Evolutionary conservation across 306 rosid genomes (phyloP).

Genomic region (Malus sylvestris): DNA sequence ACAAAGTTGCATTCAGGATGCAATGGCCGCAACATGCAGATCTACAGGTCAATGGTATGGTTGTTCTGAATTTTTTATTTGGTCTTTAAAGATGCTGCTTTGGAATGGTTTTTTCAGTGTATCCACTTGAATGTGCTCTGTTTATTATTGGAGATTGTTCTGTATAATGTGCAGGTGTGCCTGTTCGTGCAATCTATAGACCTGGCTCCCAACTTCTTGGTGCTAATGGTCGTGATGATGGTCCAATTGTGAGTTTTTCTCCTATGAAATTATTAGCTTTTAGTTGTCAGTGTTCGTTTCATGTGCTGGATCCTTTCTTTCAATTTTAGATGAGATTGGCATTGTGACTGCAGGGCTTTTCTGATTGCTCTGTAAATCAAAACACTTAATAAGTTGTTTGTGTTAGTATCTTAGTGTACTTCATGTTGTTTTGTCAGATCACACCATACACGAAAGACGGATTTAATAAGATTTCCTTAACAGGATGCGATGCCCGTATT

Average conservation of each 20-base stretch:
- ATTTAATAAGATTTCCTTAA: slow-evolving; percentile 74
- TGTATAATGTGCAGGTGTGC: slow-evolving; percentile 42
- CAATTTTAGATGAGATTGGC: slow-evolving; percentile 4
- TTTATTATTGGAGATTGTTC: background rate
- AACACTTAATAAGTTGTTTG: background rate
- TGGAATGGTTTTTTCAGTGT: background rate
- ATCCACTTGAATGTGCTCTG: background rate
- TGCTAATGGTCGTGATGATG: slow-evolving; percentile 98
- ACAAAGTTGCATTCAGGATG: slow-evolving; percentile 96
- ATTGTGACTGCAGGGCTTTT: slow-evolving; percentile 1
- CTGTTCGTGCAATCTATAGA: slow-evolving; percentile 86
- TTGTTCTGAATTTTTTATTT: background rate
- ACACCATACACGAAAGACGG: slow-evolving; percentile 77
- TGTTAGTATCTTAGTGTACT: slow-evolving; percentile 12
- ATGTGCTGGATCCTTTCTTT: background rate
- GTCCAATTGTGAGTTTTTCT: slow-evolving; percentile 72
- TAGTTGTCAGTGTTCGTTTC: background rate
- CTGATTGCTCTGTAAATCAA: background rate
- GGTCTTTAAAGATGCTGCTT: background rate
- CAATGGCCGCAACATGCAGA: slow-evolving; percentile 98
- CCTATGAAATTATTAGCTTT: background rate
- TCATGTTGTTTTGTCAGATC: slow-evolving; percentile 56
- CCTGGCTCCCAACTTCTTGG: slow-evolving; percentile 95
- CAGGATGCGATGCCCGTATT: slow-evolving; percentile 79
- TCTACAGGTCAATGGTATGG: slow-evolving; percentile 83